Evolutionary conservation across 805 yeast species (phyloP).

Genomic region (Candida glaebosa): DNA sequence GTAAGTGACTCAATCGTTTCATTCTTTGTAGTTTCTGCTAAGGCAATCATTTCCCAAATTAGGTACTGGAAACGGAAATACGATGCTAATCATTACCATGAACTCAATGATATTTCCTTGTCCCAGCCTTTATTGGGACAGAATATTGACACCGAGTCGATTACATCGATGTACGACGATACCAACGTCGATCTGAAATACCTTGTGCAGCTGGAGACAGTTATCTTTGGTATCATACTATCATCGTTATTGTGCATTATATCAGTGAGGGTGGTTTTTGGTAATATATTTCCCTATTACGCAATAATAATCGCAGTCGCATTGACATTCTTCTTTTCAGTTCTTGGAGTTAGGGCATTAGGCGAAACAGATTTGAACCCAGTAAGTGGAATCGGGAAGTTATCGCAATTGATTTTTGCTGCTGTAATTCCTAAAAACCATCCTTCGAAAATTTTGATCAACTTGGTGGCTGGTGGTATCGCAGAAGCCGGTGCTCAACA

Average conservation of each 20-base stretch:
- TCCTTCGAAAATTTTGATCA: conserved; percentile 80
- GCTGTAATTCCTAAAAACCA: conserved; percentile 67
- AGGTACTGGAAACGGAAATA: not conserved
- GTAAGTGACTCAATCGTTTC: conserved; percentile 86
- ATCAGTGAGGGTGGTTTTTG: conserved; percentile 67
- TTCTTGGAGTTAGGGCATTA: conserved; percentile 86
- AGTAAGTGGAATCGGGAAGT: conserved; percentile 92
- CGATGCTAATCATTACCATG: not conserved
- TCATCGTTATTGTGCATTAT: conserved; percentile 69
- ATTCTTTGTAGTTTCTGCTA: conserved; percentile 57
- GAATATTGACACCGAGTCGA: not conserved
- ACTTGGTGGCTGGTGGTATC: conserved; percentile 91
- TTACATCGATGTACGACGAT: conserved; percentile 1
- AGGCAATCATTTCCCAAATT: conserved; percentile 26
- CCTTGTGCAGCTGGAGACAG: conserved; percentile 48
- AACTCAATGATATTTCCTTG: not conserved
- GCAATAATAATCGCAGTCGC: conserved; percentile 66
- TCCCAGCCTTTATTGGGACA: conserved; percentile 1
- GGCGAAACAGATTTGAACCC: conserved; percentile 98
- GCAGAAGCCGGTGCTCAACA: conserved; percentile 99
- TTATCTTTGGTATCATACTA: conserved; percentile 55
- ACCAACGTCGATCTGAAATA: conserved; percentile 35
- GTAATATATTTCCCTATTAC: conserved; percentile 64
- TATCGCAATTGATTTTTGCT: conserved; percentile 88
- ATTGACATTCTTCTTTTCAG: conserved; percentile 73